Base-by-base conservation (phyloP, 495 filamentous ascomycete species). In the Tetracladium marchalianum region DNA sequence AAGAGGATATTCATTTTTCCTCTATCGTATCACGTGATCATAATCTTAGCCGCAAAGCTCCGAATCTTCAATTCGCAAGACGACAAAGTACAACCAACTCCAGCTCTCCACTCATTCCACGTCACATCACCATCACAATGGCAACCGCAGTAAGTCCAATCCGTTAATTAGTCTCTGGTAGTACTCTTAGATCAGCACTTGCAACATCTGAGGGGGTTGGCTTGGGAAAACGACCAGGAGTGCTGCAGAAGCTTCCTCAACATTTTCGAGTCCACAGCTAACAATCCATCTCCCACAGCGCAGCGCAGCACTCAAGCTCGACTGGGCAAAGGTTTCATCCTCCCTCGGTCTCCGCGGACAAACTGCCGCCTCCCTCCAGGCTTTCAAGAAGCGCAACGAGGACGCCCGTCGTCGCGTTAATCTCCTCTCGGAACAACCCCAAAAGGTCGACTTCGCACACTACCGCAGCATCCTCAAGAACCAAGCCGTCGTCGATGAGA, bases 381-480 rank as follows among this genome's bases (percentile, higher is more conserved):
- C 86, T 55, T 99, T 99, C 83, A 99, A 99, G 76, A 90, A 94
- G 81, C 92, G 93, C 70, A 96, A 97, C 75, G 93, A 99, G 56
- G 90, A 97, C 61, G 90, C 86, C 63, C 90, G 92, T 71, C 90
- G 93, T 70, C 90, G 88, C 71, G 73, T 97, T 31, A 75, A 77
- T 62, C 44, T 78, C 36, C 85, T 97, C 35, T 77, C 75, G 39
- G 84, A 92, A 61, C 78, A 81, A 58, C 74, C 90, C 41, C 83
- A 85, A 63, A 72, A 76, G 27, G 75, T 99, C 68, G 89, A 99
- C 78, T 96, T 97, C 72, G 65, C 78, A 51, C 75, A 87, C 66
- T 99, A 96, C 86, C 90, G 92, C 70, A 66, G 70, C 61, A 60
- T 82, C 54, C 83, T 99, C 53, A 95, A 94, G 77, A 97, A 99